A percentile compares a stretch with the other conserved stretches of the same genome.
Evolutionary conservation across 2,329 filamentous ascomycete genomes (phyloP).

Genomic region (Alternaria atra): DNA sequence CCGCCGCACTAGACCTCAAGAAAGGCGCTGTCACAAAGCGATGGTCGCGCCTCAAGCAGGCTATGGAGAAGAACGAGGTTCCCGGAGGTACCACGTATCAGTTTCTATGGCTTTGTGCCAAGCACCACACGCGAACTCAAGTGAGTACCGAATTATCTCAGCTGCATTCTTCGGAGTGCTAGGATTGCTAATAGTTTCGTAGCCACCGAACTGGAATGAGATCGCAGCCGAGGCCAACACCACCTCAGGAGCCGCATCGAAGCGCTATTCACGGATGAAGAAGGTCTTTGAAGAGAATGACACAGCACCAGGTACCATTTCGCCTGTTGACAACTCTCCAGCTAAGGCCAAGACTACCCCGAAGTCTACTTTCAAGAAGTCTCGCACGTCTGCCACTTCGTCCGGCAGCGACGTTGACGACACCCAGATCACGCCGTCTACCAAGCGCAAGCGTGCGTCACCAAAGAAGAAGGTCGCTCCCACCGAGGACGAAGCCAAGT

Average conservation of each 20-base stretch:
- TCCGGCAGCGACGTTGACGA: not conserved
- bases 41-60: conserved; percentile 45
- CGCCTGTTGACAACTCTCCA: not conserved
- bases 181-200: not conserved
- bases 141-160: conserved; percentile 18
- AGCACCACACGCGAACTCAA: conserved; percentile 36
- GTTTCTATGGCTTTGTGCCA: conserved; percentile 44
- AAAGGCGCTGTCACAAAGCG: conserved; percentile 40
- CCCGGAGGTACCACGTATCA: conserved; percentile 23
- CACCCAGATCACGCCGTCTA: not conserved
- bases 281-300: conserved; percentile 35
- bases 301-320: conserved; percentile 1
- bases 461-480: conserved; percentile 14
- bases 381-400: not conserved
- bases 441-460: conserved; percentile 35
- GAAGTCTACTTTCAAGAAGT: conserved; percentile 13
- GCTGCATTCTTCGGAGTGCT: not conserved
- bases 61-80: conserved; percentile 32
- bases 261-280: conserved; percentile 48
- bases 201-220: conserved; percentile 37
- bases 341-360: conserved; percentile 11
- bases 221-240: conserved; percentile 41
- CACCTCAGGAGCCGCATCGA: conserved; percentile 42
- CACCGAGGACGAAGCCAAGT: not conserved
- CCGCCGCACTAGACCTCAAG: conserved; percentile 35